These are phyloP conservation scores for Protostelium mycophagum DNA, from an alignment of 78 protist species.

Conservation along the genomic window DNA sequence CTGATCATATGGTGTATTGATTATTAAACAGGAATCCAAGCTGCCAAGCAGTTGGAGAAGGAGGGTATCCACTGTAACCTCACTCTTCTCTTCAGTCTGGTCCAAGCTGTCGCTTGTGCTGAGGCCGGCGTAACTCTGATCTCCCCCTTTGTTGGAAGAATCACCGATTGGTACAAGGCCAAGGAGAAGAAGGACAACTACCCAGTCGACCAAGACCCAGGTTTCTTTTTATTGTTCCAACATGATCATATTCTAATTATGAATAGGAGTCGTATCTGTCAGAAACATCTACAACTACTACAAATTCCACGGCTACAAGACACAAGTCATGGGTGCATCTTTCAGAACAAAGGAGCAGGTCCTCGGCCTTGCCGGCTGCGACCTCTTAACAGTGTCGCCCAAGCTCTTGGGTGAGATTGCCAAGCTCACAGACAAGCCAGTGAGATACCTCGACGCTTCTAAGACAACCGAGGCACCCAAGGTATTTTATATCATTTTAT, in stretches of 20 bases:
- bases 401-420: constrained; percentile 26
- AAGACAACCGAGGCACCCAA: constrained; percentile 21
- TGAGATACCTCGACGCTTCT: constrained; percentile 12
- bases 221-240: constrained; percentile 17
- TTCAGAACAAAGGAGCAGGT: constrained; percentile 86
- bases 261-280: constrained; percentile 72
- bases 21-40: constrained; percentile 59
- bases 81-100: constrained; percentile 87
- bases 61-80: constrained; percentile 94
- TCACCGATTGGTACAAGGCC: constrained; percentile 84
- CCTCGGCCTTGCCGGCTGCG: constrained; percentile 72
- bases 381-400: constrained; percentile 69
- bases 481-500: constrained; percentile 24
- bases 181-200: constrained; percentile 35
- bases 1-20: neutral
- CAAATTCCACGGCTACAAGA: constrained; percentile 88
- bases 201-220: constrained; percentile 83
- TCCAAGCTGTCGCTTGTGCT: constrained; percentile 93
- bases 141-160: constrained; percentile 97
- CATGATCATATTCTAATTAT: neutral
- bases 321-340: constrained; percentile 95
- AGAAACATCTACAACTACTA: constrained; percentile 80
- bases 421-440: constrained; percentile 13
- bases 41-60: constrained; percentile 78
- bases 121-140: constrained; percentile 89